Base-by-base conservation (phyloP, 2,329 filamentous ascomycete genomes). In the Rhinocladiella mackenziei region DNA sequence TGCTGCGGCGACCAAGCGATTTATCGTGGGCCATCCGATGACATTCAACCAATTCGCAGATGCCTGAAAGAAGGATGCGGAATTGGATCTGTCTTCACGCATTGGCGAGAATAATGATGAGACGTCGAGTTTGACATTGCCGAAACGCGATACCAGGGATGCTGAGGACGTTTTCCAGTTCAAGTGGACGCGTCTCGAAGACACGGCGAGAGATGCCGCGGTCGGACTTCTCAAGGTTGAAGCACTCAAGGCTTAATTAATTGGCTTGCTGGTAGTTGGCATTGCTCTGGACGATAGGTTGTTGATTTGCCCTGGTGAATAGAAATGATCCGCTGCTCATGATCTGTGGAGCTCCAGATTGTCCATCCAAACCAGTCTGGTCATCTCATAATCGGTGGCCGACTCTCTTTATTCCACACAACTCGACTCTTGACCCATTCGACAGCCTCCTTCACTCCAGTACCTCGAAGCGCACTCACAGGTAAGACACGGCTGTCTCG, bases 401-500 rank as follows among this genome's bases (percentile, higher is more conserved):
- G 76, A 3, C 81, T 83, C 66, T 96, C 91, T 69, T 92, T 95
- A 64, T 97, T 97, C 88, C 92, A 97, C 66, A 87, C 89, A 19
- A 97, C 88, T 50, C 92, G 75, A 56, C 83, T 91, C 62, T 87
- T 81, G 47, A 98, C 73, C 92, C 92, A 98, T 61, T 97, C 92
- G n/a, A 98, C 85, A 1, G 92, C 91, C 70, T 97, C 92, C 60
- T 80, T 81, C 2, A 98, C 92, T 2, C 92, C 92, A 0, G 83
- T 84, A 3, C 72, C 73, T 54, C 66, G 91, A 61, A 98, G 69
- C n/a, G 92, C 92, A 63, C 86, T 94, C 51, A 96, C 81, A 5
- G 92, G 89, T 61, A 98, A 66, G 11, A 97, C 92, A 49, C 92
- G 76, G 60, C 86, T 94, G 69, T 98, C 92, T 53, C 91, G 78